Percentiles rank a stretch among this genome's conserved stretches.
Conservation (phyloP, 257 asterid genomes). For the Scutellaria minor region DNA sequence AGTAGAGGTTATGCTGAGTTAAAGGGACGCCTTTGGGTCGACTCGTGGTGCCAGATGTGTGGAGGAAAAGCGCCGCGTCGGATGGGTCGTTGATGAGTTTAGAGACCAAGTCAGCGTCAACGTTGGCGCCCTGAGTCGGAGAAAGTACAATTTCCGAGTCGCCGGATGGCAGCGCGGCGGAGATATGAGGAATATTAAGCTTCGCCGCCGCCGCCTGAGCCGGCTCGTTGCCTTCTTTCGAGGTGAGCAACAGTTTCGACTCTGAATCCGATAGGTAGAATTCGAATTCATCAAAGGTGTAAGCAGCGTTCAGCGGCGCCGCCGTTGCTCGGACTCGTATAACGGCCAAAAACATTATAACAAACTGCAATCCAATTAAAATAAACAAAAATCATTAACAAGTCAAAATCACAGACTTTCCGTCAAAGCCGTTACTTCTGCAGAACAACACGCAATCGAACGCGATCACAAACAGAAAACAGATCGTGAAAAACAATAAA, state of each 20-base stretch:
- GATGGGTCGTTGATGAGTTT: slow-evolving; percentile 67
- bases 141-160: slow-evolving; percentile 52
- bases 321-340: slow-evolving; percentile 89
- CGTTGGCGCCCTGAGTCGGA: slow-evolving; percentile 48
- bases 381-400: background rate
- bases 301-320: slow-evolving; percentile 96
- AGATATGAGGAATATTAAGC: slow-evolving; percentile 71
- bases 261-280: slow-evolving; percentile 89
- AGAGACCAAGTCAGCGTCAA: slow-evolving; percentile 43
- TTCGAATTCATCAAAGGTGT: slow-evolving; percentile 92
- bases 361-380: slow-evolving; percentile 59
- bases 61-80: slow-evolving; percentile 88
- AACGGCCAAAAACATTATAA: slow-evolving; percentile 82
- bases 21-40: slow-evolving; percentile 97
- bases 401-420: background rate
- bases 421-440: slow-evolving; percentile 12
- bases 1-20: slow-evolving; percentile 75
- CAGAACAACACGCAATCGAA: slow-evolving; percentile 22
- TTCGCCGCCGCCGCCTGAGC: slow-evolving; percentile 92
- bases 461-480: background rate
- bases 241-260: slow-evolving; percentile 71
- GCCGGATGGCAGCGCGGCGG: slow-evolving; percentile 54
- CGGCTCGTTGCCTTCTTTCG: slow-evolving; percentile 81
- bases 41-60: slow-evolving; percentile 99
- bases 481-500: slow-evolving; percentile 34